These are phyloP conservation scores for Marsdenia floribunda DNA, from an alignment of 257 asterid genomes.

Conservation along the genomic window DNA sequence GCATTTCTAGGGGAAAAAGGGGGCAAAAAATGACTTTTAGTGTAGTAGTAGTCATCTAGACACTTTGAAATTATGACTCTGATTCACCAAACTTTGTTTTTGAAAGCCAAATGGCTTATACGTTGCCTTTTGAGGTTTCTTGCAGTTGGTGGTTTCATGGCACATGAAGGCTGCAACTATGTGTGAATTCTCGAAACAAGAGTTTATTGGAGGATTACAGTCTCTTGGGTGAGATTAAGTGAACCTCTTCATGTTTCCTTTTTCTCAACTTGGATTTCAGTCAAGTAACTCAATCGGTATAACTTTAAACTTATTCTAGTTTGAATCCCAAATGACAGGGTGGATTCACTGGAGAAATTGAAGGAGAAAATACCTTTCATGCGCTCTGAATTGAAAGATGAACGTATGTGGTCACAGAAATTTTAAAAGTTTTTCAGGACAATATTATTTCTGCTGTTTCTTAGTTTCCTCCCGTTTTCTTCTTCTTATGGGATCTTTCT, in stretches of 20 bases:
- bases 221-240: constrained; percentile 72
- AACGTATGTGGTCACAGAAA: constrained; percentile 57
- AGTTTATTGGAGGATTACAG: constrained; percentile 79
- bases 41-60: background rate
- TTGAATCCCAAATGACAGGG: constrained; percentile 46
- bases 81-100: background rate
- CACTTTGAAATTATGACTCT: background rate
- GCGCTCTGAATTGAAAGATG: constrained; percentile 97
- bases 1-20: background rate
- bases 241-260: constrained; percentile 9
- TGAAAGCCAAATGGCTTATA: background rate
- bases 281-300: background rate
- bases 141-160: constrained; percentile 57
- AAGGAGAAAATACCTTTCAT: constrained; percentile 79
- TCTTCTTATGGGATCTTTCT: background rate
- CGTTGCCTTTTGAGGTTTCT: background rate
- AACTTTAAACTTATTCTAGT: constrained; percentile 17
- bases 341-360: constrained; percentile 88
- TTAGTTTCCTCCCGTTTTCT: background rate
- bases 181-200: constrained; percentile 97
- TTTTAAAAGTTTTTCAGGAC: constrained; percentile 12
- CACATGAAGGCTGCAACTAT: constrained; percentile 98
- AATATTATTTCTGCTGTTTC: background rate
- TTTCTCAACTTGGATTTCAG: background rate
- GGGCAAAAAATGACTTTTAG: background rate